A percentile compares a stretch with the other conserved stretches of the same genome.
Conservation (phyloP, 352 stramenopile species). For the Plasmopara muralis region DNA sequence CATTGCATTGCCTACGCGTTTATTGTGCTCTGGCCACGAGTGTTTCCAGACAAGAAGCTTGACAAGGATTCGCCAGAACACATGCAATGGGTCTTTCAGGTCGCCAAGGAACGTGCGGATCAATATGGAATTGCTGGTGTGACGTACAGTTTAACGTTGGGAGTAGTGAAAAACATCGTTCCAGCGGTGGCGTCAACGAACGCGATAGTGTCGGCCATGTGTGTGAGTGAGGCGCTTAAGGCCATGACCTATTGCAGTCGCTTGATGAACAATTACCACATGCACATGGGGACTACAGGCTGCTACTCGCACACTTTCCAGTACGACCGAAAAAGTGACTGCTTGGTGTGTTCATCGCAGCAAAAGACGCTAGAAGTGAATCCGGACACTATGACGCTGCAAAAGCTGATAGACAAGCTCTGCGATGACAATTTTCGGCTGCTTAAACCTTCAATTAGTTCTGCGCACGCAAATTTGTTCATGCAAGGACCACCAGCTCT, state of each 20-base stretch:
- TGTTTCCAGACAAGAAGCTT: conserved; percentile 92
- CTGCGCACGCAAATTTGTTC: conserved; percentile 55
- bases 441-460: conserved; percentile 68
- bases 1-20: conserved; percentile 98
- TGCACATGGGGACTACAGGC: conserved; percentile 95
- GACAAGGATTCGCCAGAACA: conserved; percentile 95
- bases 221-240: conserved; percentile 96
- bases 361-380: conserved; percentile 53
- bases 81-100: conserved; percentile 97
- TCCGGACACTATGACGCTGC: conserved; percentile 41
- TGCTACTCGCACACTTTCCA: conserved; percentile 96
- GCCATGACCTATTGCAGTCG: conserved; percentile 94
- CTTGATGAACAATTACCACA: conserved; percentile 98
- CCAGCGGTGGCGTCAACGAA: conserved; percentile 96
- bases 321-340: conserved; percentile 90
- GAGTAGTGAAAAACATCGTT: conserved; percentile 99
- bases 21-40: conserved; percentile 92
- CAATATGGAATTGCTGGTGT: conserved; percentile 94
- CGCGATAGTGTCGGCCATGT: conserved; percentile 93
- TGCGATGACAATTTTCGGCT: conserved; percentile 55
- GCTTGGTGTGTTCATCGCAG: conserved; percentile 80
- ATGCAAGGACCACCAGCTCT: conserved; percentile 78
- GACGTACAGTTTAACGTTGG: conserved; percentile 96
- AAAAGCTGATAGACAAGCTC: conserved; percentile 60
- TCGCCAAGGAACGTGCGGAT: conserved; percentile 84